Evolutionary conservation across 2,329 filamentous ascomycete species (phyloP).

Genomic region (Clarireedia sp.): DNA sequence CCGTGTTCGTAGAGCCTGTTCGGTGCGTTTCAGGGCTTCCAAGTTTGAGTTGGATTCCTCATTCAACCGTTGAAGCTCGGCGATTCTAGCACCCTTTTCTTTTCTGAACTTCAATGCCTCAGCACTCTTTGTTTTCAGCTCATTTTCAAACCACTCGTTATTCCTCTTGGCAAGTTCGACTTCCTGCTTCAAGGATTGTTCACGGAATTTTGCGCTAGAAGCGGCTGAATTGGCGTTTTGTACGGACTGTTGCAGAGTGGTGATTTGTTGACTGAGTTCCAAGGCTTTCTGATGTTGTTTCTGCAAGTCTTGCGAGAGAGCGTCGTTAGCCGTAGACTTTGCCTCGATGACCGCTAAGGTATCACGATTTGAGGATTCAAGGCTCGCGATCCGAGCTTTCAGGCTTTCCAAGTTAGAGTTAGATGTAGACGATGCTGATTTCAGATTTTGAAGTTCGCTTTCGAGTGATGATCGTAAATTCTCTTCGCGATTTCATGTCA

Average conservation of each 20-base stretch:
- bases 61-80: slow-evolving; percentile 78
- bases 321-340: slow-evolving; percentile 80
- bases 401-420: slow-evolving; percentile 69
- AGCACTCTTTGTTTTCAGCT: slow-evolving; percentile 81
- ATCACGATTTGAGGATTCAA: slow-evolving; percentile 89
- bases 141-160: slow-evolving; percentile 86
- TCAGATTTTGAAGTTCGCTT: slow-evolving; percentile 71
- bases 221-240: slow-evolving; percentile 75
- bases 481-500: slow-evolving; percentile 44
- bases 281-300: slow-evolving; percentile 84
- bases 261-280: slow-evolving; percentile 74
- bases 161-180: slow-evolving; percentile 81
- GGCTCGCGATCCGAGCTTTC: slow-evolving; percentile 71
- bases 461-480: slow-evolving; percentile 66
- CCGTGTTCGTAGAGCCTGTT: slow-evolving; percentile 71
- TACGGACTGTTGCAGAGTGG: slow-evolving; percentile 71
- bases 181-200: slow-evolving; percentile 85
- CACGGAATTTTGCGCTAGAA: slow-evolving; percentile 78
- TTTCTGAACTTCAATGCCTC: slow-evolving; percentile 88
- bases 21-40: slow-evolving; percentile 70
- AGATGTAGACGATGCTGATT: slow-evolving; percentile 65
- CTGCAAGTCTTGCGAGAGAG: slow-evolving; percentile 76
- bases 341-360: slow-evolving; percentile 82
- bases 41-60: slow-evolving; percentile 75
- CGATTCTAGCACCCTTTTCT: slow-evolving; percentile 84